Evolutionary conservation across 202 grass and related monocot genomes (phyloP).

Genomic region (Setaria italica): DNA sequence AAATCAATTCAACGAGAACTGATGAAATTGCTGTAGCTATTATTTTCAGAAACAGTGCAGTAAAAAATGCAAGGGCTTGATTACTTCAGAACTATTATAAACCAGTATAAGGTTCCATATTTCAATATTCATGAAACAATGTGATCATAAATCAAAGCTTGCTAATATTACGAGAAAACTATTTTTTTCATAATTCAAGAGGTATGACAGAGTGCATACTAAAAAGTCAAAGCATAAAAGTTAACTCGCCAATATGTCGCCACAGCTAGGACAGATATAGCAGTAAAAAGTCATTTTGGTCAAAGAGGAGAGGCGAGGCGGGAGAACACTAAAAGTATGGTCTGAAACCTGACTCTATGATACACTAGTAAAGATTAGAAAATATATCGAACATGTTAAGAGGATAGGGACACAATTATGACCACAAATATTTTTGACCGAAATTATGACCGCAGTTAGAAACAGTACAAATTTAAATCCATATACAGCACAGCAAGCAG

Average conservation of each 20-base stretch:
- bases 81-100: not conserved
- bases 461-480: constrained; percentile 1
- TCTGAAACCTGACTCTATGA: not conserved
- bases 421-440: not conserved
- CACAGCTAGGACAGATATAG: constrained; percentile 3
- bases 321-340: not conserved
- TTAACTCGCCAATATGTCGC: not conserved
- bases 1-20: not conserved
- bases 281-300: not conserved
- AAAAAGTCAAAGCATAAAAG: not conserved
- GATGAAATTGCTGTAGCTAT: constrained; percentile 16
- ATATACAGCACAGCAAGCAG: not conserved
- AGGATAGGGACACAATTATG: not conserved
- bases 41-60: not conserved
- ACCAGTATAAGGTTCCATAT: not conserved
- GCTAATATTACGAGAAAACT: not conserved
- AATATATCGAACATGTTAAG: not conserved
- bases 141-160: not conserved
- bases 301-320: not conserved
- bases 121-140: constrained; percentile 7
- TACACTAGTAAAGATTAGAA: not conserved
- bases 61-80: not conserved
- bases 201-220: not conserved
- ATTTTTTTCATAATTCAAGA: not conserved
- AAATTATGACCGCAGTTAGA: not conserved